phyloP scores from a whole-genome alignment of 2,329 filamentous ascomycete species.

The Beauveria brongniartii region DNA sequence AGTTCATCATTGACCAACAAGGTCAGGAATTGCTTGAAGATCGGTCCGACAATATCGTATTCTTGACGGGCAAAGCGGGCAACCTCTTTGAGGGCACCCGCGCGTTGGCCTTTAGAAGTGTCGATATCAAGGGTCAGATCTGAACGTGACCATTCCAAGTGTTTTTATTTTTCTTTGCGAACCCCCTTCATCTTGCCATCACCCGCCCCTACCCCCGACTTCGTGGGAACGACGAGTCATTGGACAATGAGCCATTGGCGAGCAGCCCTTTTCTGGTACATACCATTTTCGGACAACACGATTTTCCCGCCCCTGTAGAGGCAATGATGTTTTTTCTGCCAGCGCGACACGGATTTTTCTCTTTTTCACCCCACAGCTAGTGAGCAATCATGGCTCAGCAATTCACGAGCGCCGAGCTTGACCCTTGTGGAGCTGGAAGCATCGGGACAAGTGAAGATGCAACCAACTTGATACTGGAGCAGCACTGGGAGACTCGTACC shows the following conservation, averaged over 20 bases:
- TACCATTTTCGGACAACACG: background rate
- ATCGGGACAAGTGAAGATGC: background rate
- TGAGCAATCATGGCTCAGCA: background rate
- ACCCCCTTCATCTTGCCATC: background rate
- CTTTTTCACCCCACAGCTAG: background rate
- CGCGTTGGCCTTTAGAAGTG: constrained; percentile 66
- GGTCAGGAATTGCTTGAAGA: constrained; percentile 72
- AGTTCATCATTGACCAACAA: constrained; percentile 79
- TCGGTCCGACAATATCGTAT: constrained; percentile 62
- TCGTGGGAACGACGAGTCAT: background rate
- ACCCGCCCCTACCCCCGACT: background rate
- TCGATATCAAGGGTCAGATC: constrained; percentile 98
- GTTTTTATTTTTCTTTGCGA: constrained; percentile 1
- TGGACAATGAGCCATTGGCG: background rate
- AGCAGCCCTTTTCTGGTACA: background rate
- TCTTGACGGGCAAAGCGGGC: constrained; percentile 67
- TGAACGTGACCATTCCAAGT: constrained; percentile 34
- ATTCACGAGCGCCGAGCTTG: background rate
- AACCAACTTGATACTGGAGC: background rate
- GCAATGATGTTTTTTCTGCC: background rate
- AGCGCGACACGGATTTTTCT: background rate
- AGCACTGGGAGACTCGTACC: background rate
- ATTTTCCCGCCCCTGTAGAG: constrained; percentile 2
- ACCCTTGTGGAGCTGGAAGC: background rate
- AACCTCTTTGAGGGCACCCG: constrained; percentile 67